These are phyloP conservation scores for Geum urbanum DNA, from an alignment of 306 rosid genomes.

Conservation along the genomic window DNA sequence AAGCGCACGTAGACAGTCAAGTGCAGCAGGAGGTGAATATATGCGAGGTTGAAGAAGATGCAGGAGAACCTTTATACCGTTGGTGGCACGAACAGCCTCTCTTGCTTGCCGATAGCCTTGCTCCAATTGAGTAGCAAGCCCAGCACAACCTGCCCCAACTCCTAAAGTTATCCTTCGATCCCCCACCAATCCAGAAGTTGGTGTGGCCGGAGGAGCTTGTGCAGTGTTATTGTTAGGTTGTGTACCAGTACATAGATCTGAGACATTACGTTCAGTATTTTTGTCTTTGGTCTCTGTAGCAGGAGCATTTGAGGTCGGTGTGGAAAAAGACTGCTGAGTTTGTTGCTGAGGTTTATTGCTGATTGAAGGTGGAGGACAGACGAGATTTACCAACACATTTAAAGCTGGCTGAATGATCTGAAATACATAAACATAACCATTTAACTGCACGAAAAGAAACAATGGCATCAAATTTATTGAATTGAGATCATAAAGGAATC, in stretches of 20 bases:
- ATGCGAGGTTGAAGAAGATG: constrained; percentile 86
- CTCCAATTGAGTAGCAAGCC: constrained; percentile 88
- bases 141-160: constrained; percentile 91
- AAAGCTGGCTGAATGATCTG: constrained; percentile 97
- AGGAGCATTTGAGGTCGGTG: constrained; percentile 54
- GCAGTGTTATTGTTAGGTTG: constrained; percentile 42
- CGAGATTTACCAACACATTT: constrained; percentile 90
- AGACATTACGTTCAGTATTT: constrained; percentile 55
- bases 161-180: constrained; percentile 93
- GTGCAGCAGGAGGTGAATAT: constrained; percentile 85
- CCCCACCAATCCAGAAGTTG: constrained; percentile 86
- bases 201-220: constrained; percentile 55
- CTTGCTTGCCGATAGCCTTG: constrained; percentile 92
- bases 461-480: constrained; percentile 12
- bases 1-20: constrained; percentile 95
- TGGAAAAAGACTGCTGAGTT: constrained; percentile 62
- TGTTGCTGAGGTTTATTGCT: constrained; percentile 75
- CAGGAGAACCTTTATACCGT: constrained; percentile 92
- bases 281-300: constrained; percentile 64
- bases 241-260: constrained; percentile 37
- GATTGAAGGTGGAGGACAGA: constrained; percentile 97
- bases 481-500: constrained; percentile 1
- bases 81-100: constrained; percentile 85
- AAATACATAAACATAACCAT: constrained; percentile 21
- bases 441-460: constrained; percentile 6